Evolutionary conservation across 2,329 filamentous ascomycete species (phyloP).

Genomic region (Myriosclerotinia duriaeana): DNA sequence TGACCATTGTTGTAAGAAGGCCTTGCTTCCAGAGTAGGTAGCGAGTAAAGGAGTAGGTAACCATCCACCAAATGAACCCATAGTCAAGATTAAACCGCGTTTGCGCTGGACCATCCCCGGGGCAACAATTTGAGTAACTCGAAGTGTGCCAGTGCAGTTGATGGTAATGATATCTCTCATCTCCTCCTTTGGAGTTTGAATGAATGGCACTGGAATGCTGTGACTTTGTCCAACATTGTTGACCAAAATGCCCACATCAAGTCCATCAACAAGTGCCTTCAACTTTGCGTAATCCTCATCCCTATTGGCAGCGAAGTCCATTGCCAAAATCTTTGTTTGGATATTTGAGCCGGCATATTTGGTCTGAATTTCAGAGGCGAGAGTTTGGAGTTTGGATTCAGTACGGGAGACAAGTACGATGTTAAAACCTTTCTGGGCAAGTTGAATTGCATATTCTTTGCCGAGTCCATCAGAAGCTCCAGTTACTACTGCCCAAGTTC

Average conservation of each 20-base stretch:
- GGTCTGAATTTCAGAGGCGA: slow-evolving; percentile 72
- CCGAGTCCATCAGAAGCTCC: slow-evolving; percentile 95
- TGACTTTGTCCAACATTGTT: slow-evolving; percentile 98
- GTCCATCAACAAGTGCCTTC: slow-evolving; percentile 62
- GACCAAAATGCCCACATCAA: slow-evolving; percentile 84
- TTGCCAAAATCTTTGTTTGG: slow-evolving; percentile 75
- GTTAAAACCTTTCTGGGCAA: slow-evolving; percentile 91
- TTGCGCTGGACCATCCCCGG: slow-evolving; percentile 83
- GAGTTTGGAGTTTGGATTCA: slow-evolving; percentile 79
- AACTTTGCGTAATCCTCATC: slow-evolving; percentile 78
- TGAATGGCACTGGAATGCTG: slow-evolving; percentile 86
- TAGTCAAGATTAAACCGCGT: slow-evolving; percentile 87
- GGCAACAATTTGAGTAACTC: slow-evolving; percentile 80
- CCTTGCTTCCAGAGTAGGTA: slow-evolving; percentile 96
- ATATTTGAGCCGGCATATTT: slow-evolving; percentile 62
- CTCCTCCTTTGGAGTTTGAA: slow-evolving; percentile 74
- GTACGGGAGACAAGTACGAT: slow-evolving; percentile 93
- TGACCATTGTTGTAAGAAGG: slow-evolving; percentile 97
- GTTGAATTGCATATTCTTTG: slow-evolving; percentile 90
- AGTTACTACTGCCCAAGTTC: slow-evolving; percentile 91
- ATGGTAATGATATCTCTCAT: slow-evolving; percentile 89
- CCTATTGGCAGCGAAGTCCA: slow-evolving; percentile 85
- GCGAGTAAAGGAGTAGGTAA: slow-evolving; percentile 88
- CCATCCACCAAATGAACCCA: slow-evolving; percentile 95
- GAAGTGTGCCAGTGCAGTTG: slow-evolving; percentile 89